phyloP scores from a whole-genome alignment of 345 rosid genomes.

The Eucalyptus camaldulensis region DNA sequence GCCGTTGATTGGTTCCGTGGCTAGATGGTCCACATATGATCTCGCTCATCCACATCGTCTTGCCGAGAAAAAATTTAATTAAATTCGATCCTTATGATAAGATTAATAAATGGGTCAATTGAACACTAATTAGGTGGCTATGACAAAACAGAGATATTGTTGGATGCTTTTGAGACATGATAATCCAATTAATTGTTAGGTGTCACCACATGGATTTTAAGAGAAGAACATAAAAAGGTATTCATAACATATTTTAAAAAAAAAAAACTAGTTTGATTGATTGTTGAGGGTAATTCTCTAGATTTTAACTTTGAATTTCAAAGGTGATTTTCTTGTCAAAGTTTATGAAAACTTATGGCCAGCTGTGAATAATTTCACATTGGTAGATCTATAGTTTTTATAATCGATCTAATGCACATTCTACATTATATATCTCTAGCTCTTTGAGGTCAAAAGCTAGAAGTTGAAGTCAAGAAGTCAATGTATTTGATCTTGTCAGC shows the following conservation, averaged over 20 bases:
- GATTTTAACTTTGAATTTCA: not conserved
- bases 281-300: not conserved
- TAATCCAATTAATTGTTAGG: not conserved
- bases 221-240: not conserved
- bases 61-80: not conserved
- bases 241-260: not conserved
- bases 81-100: not conserved
- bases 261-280: not conserved
- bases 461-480: not conserved
- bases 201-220: not conserved
- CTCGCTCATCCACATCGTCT: not conserved
- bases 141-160: not conserved
- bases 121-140: not conserved
- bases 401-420: not conserved
- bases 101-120: not conserved
- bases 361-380: not conserved
- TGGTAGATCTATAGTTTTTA: not conserved
- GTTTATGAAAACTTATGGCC: not conserved
- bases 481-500: not conserved
- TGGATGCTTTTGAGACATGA: not conserved
- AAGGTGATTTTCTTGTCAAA: not conserved
- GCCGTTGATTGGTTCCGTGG: not conserved
- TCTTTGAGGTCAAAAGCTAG: not conserved
- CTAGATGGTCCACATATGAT: not conserved
- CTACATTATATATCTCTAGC: not conserved